phyloP scores from a whole-genome alignment of 148 eudicot species.

The Rhododendron henanense region DNA sequence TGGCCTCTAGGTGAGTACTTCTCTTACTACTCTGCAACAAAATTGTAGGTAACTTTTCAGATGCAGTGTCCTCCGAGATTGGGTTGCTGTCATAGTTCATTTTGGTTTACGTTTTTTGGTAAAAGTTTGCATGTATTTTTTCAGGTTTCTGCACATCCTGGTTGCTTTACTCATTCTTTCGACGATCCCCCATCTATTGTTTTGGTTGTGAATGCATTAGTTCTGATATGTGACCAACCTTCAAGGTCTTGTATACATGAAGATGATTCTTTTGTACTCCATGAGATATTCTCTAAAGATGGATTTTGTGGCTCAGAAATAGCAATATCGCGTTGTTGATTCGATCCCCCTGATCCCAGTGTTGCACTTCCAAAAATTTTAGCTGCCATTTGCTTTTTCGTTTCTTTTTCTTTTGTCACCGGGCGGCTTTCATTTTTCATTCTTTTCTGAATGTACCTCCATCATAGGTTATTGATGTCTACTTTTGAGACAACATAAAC shows the following conservation, averaged over 20 bases:
- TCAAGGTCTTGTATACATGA: constrained; percentile 9
- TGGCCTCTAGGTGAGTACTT: constrained; percentile 49
- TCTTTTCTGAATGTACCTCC: background rate
- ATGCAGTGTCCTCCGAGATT: background rate
- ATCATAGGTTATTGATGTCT: background rate
- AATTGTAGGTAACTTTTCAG: constrained; percentile 24
- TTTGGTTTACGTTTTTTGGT: background rate
- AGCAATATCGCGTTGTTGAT: background rate
- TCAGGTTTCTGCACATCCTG: constrained; percentile 4
- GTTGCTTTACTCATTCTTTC: constrained; percentile 12
- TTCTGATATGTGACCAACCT: constrained; percentile 1
- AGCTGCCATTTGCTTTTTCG: background rate
- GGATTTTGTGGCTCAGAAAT: background rate
- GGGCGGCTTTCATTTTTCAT: background rate
- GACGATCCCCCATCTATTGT: background rate
- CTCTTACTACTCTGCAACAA: constrained; percentile 19
- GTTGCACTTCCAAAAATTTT: background rate
- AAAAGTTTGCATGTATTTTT: background rate
- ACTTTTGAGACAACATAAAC: background rate
- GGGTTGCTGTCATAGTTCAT: background rate
- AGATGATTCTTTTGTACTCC: constrained; percentile 26
- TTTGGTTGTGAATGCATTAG: constrained; percentile 10
- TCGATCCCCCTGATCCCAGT: background rate
- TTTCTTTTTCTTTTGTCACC: background rate
- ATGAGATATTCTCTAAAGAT: constrained; percentile 17